A percentile compares a stretch with the other conserved stretches of the same genome.
Evolutionary conservation across 176 grass and related monocot species (phyloP).

Genomic region (Urochloa ruziziensis): DNA sequence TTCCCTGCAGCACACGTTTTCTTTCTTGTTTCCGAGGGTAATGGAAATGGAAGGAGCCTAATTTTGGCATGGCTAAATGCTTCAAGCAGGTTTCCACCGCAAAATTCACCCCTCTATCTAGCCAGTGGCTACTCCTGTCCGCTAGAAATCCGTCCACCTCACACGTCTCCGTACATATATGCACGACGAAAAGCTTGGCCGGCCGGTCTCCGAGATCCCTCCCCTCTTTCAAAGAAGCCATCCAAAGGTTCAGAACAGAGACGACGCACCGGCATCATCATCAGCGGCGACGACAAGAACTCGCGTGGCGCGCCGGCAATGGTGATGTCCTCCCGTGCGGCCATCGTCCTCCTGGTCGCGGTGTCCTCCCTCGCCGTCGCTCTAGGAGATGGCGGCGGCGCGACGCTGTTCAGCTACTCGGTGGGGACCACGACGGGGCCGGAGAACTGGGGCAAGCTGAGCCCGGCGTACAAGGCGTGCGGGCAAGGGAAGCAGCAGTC

Average conservation of each 20-base stretch:
- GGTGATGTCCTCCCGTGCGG: neutral
- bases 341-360: constrained; percentile 1
- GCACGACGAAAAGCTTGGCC: neutral
- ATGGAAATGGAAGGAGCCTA: neutral
- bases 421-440: constrained; percentile 26
- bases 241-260: neutral
- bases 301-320: neutral
- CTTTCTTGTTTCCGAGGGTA: too few species aligned
- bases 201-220: neutral
- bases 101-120: neutral
- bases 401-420: neutral
- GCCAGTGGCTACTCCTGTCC: neutral
- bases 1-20: too few species aligned
- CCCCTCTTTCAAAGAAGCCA: neutral
- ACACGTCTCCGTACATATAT: neutral
- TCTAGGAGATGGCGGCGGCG: constrained; percentile 2
- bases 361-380: constrained; percentile 8
- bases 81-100: neutral
- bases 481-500: constrained; percentile 57
- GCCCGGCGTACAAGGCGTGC: constrained; percentile 44
- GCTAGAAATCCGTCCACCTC: neutral
- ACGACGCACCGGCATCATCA: neutral
- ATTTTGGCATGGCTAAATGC: constrained; percentile 14
- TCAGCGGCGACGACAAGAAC: too few species aligned
- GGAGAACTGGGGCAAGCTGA: constrained; percentile 65